Percentiles rank a stretch among this genome's conserved stretches.
Evolutionary conservation across 2,329 filamentous ascomycete genomes (phyloP).

Genomic region (Colletotrichum sp.): DNA sequence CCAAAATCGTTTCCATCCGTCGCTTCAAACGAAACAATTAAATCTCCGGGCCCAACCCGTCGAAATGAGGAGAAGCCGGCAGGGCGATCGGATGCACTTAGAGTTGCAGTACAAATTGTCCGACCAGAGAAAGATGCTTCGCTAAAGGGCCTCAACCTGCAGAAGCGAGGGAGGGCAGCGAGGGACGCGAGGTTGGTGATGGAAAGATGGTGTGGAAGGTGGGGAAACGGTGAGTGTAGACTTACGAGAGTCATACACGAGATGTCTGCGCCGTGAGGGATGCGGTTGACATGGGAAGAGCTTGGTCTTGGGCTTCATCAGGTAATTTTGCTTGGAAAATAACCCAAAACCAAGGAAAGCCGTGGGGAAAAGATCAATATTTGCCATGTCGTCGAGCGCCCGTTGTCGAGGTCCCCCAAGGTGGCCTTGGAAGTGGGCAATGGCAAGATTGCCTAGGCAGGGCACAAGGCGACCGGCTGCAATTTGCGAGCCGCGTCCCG

Average conservation of each 20-base stretch:
- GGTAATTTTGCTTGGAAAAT: background rate
- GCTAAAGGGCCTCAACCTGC: background rate
- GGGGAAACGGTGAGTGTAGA: background rate
- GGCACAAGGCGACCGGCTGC: background rate
- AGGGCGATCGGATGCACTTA: background rate
- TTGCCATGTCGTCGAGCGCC: background rate
- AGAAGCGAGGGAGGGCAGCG: background rate
- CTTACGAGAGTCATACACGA: background rate
- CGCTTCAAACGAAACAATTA: constrained; percentile 16
- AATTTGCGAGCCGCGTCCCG: constrained; percentile 15
- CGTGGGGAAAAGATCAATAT: background rate
- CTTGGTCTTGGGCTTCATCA: background rate
- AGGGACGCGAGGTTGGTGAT: background rate
- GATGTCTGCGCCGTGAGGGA: background rate
- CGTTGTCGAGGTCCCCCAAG: background rate
- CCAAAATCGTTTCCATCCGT: background rate
- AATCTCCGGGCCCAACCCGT: constrained; percentile 3
- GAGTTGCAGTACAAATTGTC: background rate
- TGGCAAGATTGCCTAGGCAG: background rate
- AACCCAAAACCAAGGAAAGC: background rate
- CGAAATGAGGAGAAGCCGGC: background rate
- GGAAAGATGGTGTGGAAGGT: background rate
- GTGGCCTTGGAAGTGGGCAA: constrained; percentile 1
- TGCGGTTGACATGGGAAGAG: background rate
- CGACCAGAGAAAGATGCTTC: background rate